phyloP scores from a whole-genome alignment of 208 protist genomes.

The Trypanosomatidae sp. region DNA sequence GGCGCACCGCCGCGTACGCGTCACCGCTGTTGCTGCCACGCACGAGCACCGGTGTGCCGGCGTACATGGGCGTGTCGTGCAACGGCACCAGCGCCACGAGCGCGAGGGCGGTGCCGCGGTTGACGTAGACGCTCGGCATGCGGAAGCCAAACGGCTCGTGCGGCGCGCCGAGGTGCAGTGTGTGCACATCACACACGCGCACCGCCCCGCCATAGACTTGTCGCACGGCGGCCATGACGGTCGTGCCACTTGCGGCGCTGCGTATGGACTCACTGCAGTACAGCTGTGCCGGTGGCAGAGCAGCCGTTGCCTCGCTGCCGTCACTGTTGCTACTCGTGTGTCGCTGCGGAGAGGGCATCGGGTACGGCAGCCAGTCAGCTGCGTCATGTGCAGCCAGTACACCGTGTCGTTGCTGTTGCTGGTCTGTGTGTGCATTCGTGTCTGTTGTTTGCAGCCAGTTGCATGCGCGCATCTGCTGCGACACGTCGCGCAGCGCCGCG shows the following conservation, averaged over 20 bases:
- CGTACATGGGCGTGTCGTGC: constrained; percentile 66
- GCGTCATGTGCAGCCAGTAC: too few relatives aligned
- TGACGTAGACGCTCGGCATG: constrained; percentile 62
- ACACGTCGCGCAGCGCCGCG: constrained; percentile 43
- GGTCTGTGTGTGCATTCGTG: constrained; percentile 12
- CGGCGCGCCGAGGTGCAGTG: constrained; percentile 51
- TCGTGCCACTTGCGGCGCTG: constrained; percentile 53
- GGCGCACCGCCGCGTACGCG: constrained; percentile 35
- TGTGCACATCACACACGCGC: constrained; percentile 28
- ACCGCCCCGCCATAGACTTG: constrained; percentile 80
- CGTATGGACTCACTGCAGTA: constrained; percentile 46
- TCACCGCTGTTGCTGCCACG: constrained; percentile 59
- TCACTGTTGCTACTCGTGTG: too few relatives aligned
- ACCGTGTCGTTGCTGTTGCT: too few relatives aligned
- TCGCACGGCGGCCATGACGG: constrained; percentile 65
- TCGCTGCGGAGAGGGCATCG: too few relatives aligned
- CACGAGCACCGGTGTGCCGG: constrained; percentile 62
- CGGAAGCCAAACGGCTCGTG: constrained; percentile 56
- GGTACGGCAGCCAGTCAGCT: too few relatives aligned
- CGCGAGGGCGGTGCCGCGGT: constrained; percentile 67
- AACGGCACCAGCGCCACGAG: constrained; percentile 62
- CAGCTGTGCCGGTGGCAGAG: constrained; percentile 44
- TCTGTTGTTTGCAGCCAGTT: constrained; percentile 43
- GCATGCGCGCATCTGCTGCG: constrained; percentile 41
- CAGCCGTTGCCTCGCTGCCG: too few relatives aligned